Base-by-base conservation (phyloP, 2,329 filamentous ascomycete species). In the Xylogone sp. region DNA sequence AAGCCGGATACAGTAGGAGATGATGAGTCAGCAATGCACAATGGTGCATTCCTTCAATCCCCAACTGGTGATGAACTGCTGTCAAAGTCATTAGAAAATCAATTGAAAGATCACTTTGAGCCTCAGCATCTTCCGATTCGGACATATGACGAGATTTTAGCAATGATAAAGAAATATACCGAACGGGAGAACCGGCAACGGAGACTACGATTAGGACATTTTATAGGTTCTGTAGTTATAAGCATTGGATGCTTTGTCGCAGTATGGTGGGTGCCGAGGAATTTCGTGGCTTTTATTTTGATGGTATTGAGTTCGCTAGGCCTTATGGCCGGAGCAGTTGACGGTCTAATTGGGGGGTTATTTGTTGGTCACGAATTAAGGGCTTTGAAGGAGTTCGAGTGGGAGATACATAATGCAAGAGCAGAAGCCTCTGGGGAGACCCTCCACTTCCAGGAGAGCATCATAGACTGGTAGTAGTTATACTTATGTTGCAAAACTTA, bases 341-440 rank as follows among this genome's bases (percentile, higher is more conserved):
- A 97, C 65, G 92, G 93, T 0, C 70, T 97, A 42, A 88, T 97
- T 66, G 88, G 91, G 0, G 79, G 94, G 0, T 69, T 97, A 46
- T 99, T 99, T 67, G 86, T 96, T 53, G 85, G 87, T 10, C 84
- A 84, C 54, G 94, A 99, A 72, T 71, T 97, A 53, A 79, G 90
- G 53, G 86, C 87, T 3, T 72, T 99, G 50, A 86, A 83, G 62
- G 94, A 99, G 73, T 97, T 97, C 71, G 84, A 94, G 66, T 97
- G 90, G 88, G 94, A 99, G 69, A 85, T 97, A 21, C 74, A 74
- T 47, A 92, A 88, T 65, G 86, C 86, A 12, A 84, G 67, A 55
- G 59, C 56, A 3, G 58, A 57, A 12, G 66, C 66, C 21, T 60
- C 59, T 22, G 61, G 60, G 6, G 67, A 66, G 27, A 48, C 42